phyloP scores from a whole-genome alignment of 1,284 basidiomycete species.

The Porodaedalea pini region DNA sequence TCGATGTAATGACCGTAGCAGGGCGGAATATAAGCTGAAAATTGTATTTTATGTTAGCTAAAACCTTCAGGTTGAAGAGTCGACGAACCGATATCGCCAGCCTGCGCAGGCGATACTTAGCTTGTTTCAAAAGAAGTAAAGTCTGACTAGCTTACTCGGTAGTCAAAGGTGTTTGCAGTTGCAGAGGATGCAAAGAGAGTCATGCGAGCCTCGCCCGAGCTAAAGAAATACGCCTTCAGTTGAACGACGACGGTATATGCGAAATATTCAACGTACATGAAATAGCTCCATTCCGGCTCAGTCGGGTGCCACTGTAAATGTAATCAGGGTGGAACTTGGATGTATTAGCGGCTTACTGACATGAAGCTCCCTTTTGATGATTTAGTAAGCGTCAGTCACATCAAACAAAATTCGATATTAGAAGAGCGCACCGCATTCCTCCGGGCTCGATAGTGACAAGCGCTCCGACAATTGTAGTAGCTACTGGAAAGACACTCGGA shows the following conservation, averaged over 20 bases:
- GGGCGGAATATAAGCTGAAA: slow-evolving; percentile 50
- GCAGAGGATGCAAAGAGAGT: slow-evolving; percentile 59
- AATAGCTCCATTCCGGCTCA: slow-evolving; percentile 64
- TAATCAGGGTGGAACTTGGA: background rate
- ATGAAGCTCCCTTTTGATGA: slow-evolving; percentile 37
- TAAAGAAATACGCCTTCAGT: slow-evolving; percentile 24
- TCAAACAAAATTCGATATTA: background rate
- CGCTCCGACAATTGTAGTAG: slow-evolving; percentile 59
- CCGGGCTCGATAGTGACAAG: slow-evolving; percentile 67
- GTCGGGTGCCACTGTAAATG: slow-evolving; percentile 66
- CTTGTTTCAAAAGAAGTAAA: slow-evolving; percentile 1
- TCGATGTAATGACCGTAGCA: slow-evolving; percentile 67
- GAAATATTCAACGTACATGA: slow-evolving; percentile 31
- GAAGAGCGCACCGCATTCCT: slow-evolving; percentile 48
- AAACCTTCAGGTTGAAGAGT: background rate
- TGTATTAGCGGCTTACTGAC: slow-evolving; percentile 20
- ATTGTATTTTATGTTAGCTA: background rate
- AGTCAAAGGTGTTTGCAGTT: slow-evolving; percentile 66
- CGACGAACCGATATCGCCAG: slow-evolving; percentile 55
- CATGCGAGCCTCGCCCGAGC: slow-evolving; percentile 54
- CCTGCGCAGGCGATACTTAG: slow-evolving; percentile 28
- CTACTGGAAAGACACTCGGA: slow-evolving; percentile 46
- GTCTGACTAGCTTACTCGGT: slow-evolving; percentile 39
- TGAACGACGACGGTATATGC: background rate
- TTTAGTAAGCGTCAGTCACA: background rate